A percentile compares a stretch with the other conserved stretches of the same genome.
phyloP scores from a whole-genome alignment of 257 asterid genomes.

The Nicotiana otophora region DNA sequence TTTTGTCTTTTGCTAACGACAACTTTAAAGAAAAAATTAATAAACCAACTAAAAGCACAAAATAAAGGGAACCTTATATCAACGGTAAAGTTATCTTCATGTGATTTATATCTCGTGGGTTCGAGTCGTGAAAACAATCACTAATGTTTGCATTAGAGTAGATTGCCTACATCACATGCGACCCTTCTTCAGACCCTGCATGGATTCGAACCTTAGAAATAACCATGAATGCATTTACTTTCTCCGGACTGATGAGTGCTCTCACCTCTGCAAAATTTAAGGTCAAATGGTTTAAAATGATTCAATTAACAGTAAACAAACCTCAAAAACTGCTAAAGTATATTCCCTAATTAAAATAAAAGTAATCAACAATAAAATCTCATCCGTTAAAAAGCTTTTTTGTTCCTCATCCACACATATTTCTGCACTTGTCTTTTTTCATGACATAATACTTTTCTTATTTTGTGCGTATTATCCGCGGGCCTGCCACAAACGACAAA shows the following conservation, averaged over 20 bases:
- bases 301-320: neutral
- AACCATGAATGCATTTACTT: too few species aligned
- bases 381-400: neutral
- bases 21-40: too few species aligned
- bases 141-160: too few species aligned
- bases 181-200: too few species aligned
- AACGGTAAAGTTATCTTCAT: too few species aligned
- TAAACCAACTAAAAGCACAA: neutral
- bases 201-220: fast-evolving
- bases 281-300: neutral
- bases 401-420: neutral
- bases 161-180: too few species aligned
- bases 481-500: neutral
- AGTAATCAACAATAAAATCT: neutral
- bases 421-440: neutral
- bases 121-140: too few species aligned
- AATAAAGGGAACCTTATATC: neutral
- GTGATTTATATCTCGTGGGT: too few species aligned
- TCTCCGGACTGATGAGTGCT: too few species aligned
- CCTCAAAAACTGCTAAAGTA: neutral
- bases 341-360: neutral
- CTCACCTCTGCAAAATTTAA: neutral
- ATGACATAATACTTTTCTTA: neutral
- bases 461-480: neutral
- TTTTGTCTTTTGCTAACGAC: too few species aligned